Conservation (phyloP, 139 green algal genomes). For the Dunaliella primolecta region DNA sequence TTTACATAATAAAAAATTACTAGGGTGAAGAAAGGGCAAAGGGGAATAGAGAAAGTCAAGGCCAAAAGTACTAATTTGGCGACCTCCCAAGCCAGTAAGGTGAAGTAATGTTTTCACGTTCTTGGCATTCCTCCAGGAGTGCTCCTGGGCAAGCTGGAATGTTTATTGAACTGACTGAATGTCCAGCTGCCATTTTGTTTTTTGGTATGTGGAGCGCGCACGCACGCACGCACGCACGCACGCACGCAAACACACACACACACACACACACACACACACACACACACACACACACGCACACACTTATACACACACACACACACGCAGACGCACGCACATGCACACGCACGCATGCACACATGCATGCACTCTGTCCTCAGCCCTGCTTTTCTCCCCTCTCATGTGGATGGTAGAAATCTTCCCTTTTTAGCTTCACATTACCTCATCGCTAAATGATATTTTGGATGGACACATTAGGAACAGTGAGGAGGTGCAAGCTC, state of each 20-base stretch:
- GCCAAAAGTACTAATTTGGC: too few species aligned
- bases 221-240: background rate
- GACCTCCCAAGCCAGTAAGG: too few species aligned
- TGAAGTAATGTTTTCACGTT: too few species aligned
- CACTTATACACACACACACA: background rate
- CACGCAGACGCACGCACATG: background rate
- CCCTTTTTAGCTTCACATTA: too few species aligned
- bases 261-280: background rate
- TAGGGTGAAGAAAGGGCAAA: background rate
- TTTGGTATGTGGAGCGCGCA: background rate
- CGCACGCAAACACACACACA: background rate
- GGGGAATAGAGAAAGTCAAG: too few species aligned
- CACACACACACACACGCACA: background rate
- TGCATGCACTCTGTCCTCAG: background rate
- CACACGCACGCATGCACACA: background rate
- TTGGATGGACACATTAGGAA: background rate
- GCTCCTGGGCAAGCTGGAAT: background rate
- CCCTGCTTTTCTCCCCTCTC: too few species aligned
- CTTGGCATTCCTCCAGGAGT: background rate
- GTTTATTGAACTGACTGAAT: background rate
- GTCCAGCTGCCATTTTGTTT: background rate
- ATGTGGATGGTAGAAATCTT: too few species aligned
- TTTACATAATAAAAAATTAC: background rate
- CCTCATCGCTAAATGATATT: background rate
- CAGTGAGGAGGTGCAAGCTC: background rate